Evolutionary conservation across 139 green algal species (phyloP).

Genomic region (Tetraselmis chui): DNA sequence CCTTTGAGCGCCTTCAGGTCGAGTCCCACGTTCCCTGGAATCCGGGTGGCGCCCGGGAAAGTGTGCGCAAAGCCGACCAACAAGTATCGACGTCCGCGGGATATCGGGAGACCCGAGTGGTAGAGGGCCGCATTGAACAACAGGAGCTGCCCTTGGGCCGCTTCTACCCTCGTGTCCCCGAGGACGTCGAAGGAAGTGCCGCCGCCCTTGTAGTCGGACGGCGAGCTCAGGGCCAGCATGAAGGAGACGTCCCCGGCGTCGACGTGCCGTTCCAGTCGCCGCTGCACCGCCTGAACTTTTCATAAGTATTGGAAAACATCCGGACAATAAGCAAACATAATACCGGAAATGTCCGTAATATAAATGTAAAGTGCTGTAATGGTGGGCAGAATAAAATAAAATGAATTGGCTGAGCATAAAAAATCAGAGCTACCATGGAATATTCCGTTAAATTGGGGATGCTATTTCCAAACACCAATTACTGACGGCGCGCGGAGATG

Average conservation of each 20-base stretch:
- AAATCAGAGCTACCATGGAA: too few relatives aligned
- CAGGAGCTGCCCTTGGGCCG: neutral
- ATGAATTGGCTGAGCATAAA: too few relatives aligned
- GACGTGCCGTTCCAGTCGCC: neutral
- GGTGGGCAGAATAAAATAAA: too few relatives aligned
- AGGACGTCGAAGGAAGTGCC: neutral
- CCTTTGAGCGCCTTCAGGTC: neutral
- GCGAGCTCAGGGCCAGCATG: neutral
- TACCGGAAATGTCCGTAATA: too few relatives aligned
- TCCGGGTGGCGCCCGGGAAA: neutral
- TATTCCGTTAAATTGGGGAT: too few relatives aligned
- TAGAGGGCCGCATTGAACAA: neutral
- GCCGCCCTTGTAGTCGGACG: neutral
- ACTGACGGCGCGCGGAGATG: too few relatives aligned
- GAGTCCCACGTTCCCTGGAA: neutral
- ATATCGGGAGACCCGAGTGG: neutral
- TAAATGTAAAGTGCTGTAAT: too few relatives aligned
- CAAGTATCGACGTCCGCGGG: neutral
- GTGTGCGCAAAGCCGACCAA: neutral
- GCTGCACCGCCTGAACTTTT: neutral
- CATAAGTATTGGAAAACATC: too few relatives aligned
- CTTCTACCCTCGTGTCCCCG: too few relatives aligned
- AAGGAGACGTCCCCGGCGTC: neutral
- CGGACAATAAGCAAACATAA: too few relatives aligned
- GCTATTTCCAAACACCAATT: too few relatives aligned